Conservation (phyloP, 192 early-diverging fungal species). For the Coemansia sp. region DNA sequence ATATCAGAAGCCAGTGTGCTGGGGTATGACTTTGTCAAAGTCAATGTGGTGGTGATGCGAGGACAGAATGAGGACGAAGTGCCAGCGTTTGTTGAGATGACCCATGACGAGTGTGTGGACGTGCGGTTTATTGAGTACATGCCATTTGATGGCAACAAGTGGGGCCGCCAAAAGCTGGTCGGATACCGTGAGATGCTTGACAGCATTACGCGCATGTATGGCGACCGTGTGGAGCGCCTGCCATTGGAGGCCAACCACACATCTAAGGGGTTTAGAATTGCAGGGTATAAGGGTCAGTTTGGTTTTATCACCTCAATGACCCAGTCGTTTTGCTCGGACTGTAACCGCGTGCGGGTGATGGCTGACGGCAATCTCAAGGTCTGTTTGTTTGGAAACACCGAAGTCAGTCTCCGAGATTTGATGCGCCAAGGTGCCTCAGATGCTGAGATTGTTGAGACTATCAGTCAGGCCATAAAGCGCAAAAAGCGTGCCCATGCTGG, state of each 20-base stretch:
- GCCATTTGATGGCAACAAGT: slow-evolving; percentile 96
- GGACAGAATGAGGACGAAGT: slow-evolving; percentile 84
- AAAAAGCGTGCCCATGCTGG: slow-evolving; percentile 96
- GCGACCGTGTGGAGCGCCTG: slow-evolving; percentile 58
- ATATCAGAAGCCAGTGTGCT: slow-evolving; percentile 66
- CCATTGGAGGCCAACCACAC: slow-evolving; percentile 83
- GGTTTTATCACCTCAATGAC: slow-evolving; percentile 99
- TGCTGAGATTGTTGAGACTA: slow-evolving; percentile 65
- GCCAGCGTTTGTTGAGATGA: slow-evolving; percentile 79
- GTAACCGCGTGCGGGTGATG: slow-evolving; percentile 88
- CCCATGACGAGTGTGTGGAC: slow-evolving; percentile 67
- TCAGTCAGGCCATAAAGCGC: slow-evolving; percentile 75
- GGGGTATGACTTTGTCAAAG: slow-evolving; percentile 74
- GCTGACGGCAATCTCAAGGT: slow-evolving; percentile 94
- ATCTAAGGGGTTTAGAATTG: slow-evolving; percentile 64
- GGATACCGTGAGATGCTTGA: slow-evolving; percentile 77
- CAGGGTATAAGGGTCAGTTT: slow-evolving; percentile 81
- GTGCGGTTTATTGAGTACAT: slow-evolving; percentile 98
- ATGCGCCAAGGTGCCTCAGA: slow-evolving; percentile 64
- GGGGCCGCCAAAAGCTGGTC: slow-evolving; percentile 80
- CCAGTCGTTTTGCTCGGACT: slow-evolving; percentile 93
- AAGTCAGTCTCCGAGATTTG: slow-evolving; percentile 81
- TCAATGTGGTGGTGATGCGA: slow-evolving; percentile 93
- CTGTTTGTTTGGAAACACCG: slow-evolving; percentile 90
- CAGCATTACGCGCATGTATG: slow-evolving; percentile 56